phyloP scores from a whole-genome alignment of 805 yeast genomes.

The Cyberlindnera lachancei region DNA sequence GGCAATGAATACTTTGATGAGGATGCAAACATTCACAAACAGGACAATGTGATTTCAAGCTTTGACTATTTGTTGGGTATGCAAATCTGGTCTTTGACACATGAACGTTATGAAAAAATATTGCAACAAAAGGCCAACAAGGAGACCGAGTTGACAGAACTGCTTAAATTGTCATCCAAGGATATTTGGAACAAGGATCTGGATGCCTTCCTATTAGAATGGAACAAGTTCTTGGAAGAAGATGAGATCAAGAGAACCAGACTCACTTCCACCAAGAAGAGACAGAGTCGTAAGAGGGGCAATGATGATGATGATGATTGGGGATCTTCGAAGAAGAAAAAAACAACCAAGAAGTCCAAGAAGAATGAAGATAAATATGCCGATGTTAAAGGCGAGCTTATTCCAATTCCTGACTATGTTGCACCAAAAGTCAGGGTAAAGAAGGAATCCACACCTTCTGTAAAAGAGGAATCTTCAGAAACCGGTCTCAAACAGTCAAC shows the following conservation, averaged over 20 bases:
- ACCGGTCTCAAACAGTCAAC: background rate
- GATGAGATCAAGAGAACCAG: slow-evolving; percentile 56
- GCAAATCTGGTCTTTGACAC: slow-evolving; percentile 90
- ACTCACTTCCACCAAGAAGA: slow-evolving; percentile 37
- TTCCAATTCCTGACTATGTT: slow-evolving; percentile 22
- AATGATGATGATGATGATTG: slow-evolving; percentile 20
- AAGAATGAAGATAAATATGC: slow-evolving; percentile 11
- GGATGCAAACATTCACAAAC: slow-evolving; percentile 31
- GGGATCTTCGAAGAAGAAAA: slow-evolving; percentile 11
- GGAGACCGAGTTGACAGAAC: slow-evolving; percentile 58
- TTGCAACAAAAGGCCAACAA: slow-evolving; percentile 65
- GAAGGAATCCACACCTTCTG: slow-evolving; percentile 12
- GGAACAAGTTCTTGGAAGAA: slow-evolving; percentile 58
- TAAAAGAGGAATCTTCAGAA: slow-evolving; percentile 1
- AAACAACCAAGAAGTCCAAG: slow-evolving; percentile 11
- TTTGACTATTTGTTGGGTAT: slow-evolving; percentile 87
- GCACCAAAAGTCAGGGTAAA: slow-evolving; percentile 16
- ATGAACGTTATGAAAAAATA: slow-evolving; percentile 78
- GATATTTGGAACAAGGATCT: slow-evolving; percentile 86
- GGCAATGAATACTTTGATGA: slow-evolving; percentile 34
- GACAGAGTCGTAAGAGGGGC: slow-evolving; percentile 31
- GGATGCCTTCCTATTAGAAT: slow-evolving; percentile 59
- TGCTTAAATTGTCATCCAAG: slow-evolving; percentile 67
- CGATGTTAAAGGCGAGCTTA: slow-evolving; percentile 14
- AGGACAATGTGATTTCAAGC: slow-evolving; percentile 48